A percentile compares a stretch with the other conserved stretches of the same genome.
Conservation (phyloP, 495 filamentous ascomycete genomes). For the Lasiosphaeria miniovina region DNA sequence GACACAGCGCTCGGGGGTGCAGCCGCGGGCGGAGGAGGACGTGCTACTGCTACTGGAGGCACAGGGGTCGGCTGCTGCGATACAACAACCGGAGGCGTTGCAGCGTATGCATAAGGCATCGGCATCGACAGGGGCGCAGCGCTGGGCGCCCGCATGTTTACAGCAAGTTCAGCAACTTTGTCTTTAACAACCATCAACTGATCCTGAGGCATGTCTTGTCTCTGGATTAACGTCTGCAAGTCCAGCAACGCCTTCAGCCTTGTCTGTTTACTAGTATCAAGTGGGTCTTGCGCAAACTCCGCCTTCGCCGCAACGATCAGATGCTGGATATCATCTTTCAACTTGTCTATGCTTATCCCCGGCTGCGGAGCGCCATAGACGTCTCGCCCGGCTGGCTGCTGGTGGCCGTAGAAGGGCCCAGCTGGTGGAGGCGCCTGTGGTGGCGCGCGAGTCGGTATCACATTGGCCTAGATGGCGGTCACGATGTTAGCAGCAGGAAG, state of each 20-base stretch:
- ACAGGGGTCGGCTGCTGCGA: constrained; percentile 24
- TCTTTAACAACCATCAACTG: constrained; percentile 77
- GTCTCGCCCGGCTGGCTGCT: constrained; percentile 18
- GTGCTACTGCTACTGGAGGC: constrained; percentile 26
- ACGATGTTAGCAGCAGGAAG: constrained; percentile 14
- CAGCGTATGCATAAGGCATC: constrained; percentile 20
- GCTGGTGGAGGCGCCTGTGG: constrained; percentile 32
- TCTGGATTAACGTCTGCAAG: constrained; percentile 75
- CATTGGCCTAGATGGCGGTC: constrained; percentile 22
- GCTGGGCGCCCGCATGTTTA: constrained; percentile 44
- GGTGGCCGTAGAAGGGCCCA: constrained; percentile 23
- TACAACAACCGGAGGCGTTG: constrained; percentile 26
- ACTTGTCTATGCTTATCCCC: constrained; percentile 61
- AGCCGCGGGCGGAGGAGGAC: constrained; percentile 29
- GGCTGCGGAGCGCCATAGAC: constrained; percentile 35
- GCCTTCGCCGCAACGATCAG: constrained; percentile 67
- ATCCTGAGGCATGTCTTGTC: constrained; percentile 72
- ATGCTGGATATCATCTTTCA: constrained; percentile 77
- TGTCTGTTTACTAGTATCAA: constrained; percentile 68
- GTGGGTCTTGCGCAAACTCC: constrained; percentile 68
- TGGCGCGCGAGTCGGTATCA: constrained; percentile 28
- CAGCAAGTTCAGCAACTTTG: constrained; percentile 69
- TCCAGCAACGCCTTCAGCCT: constrained; percentile 83
- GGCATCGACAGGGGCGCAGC: constrained; percentile 33
- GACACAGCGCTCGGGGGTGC: constrained; percentile 30